Conservation (phyloP, 2,329 filamentous ascomycete species). For the Exophiala sp. region DNA sequence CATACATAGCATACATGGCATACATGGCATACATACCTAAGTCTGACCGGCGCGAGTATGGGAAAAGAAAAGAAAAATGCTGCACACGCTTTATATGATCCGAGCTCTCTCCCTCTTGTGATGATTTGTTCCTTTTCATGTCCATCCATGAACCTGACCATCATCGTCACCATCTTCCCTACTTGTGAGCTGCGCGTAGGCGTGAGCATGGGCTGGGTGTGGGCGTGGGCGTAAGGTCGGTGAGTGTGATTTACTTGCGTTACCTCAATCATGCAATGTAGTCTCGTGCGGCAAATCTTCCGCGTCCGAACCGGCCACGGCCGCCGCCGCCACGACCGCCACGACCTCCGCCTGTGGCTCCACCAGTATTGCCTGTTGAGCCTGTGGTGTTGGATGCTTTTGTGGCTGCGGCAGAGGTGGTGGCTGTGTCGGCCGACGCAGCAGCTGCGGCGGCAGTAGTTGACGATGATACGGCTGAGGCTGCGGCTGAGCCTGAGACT, state of each 20-base stretch:
- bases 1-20: too few species aligned
- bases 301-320: slow-evolving; percentile 18
- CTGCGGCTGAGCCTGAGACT: slow-evolving; percentile 51
- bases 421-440: slow-evolving; percentile 1
- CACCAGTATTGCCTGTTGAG: slow-evolving; percentile 5
- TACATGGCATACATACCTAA: too few species aligned
- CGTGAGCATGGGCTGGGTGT: too few species aligned
- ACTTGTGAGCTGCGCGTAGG: too few species aligned
- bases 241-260: too few species aligned
- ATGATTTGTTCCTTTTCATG: too few species aligned
- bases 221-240: too few species aligned
- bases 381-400: not conserved
- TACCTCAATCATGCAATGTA: slow-evolving; percentile 24
- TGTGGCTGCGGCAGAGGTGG: slow-evolving; percentile 10
- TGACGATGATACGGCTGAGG: too few species aligned
- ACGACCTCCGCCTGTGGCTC: not conserved
- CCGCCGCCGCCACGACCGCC: not conserved
- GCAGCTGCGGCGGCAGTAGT: slow-evolving; percentile 33
- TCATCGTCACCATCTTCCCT: too few species aligned
- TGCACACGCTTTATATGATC: not conserved
- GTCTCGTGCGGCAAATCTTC: slow-evolving; percentile 25
- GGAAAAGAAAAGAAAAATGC: not conserved
- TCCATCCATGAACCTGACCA: too few species aligned
- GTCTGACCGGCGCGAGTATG: too few species aligned
- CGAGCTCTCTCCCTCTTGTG: too few species aligned